Conservation (phyloP, 257 asterid species). For the Striga asiatica region DNA sequence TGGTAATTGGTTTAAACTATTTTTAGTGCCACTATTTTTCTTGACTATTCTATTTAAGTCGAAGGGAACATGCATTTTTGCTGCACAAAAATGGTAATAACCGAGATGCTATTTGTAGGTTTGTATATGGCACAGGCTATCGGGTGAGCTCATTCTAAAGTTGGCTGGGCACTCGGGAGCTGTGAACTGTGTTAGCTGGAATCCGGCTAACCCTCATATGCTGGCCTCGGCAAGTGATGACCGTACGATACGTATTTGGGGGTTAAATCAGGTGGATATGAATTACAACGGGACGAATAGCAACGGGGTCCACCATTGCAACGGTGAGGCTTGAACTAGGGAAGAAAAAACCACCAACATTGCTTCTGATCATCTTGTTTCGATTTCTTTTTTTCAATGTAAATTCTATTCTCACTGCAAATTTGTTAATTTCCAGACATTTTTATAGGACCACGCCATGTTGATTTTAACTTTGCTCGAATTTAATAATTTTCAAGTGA, state of each 20-base stretch:
- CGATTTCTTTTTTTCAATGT: no score
- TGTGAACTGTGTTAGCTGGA: constrained; percentile 89
- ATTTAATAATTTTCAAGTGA: no score
- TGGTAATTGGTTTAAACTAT: not conserved
- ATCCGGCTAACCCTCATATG: constrained; percentile 72
- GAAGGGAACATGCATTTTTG: not conserved
- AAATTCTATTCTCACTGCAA: no score
- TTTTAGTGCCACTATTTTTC: not conserved
- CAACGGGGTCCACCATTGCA: constrained; percentile 60
- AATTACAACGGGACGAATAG: constrained; percentile 29
- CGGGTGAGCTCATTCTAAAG: constrained; percentile 56
- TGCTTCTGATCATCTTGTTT: no score
- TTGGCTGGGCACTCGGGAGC: constrained; percentile 71
- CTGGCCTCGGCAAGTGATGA: constrained; percentile 92
- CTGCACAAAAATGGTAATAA: not conserved
- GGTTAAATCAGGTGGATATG: constrained; percentile 45
- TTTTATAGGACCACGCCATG: no score
- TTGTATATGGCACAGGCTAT: constrained; percentile 66
- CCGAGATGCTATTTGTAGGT: constrained; percentile 33
- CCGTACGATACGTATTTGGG: constrained; percentile 85
- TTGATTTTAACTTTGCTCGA: no score
- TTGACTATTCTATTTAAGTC: not conserved
- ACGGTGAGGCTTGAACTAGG: constrained; percentile 51
- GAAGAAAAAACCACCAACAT: not conserved
- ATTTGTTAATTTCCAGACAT: no score